Evolutionary conservation across 306 rosid species (phyloP), one percentile per base, ranked within the genome.

Genomic region (Glycine tomentella): DNA sequence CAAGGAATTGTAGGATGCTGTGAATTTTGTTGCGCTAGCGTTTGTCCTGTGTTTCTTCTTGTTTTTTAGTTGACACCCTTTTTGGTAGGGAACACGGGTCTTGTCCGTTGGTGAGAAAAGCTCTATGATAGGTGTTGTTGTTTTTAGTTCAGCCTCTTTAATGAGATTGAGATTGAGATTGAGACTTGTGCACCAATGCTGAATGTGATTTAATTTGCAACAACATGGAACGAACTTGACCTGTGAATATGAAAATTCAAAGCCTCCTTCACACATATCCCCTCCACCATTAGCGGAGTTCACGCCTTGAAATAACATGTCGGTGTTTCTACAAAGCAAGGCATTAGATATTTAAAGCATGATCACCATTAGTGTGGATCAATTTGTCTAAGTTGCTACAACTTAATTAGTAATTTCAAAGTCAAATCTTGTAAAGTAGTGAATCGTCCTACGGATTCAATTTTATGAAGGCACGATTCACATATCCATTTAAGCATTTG

Each of bases 11-110:
- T 51, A 65, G 77, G 14, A 13, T 67, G 59, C 15, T 68, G 81
- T 25, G 31, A 25, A 25, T 25, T 25, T 25, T 25, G 31, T 68
- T 81, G 81, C 16, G 10, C 31, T 48, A 8, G 6, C 16, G 2
- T 31, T 31, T 48, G 76, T 71, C 68, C 3, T 80, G 2, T 55
- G 48, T 6, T 70, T 61, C 16, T 52, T 14, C 12, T 61, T 84
- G 50, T 13, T 42, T 67, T 25, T 25, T 1, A 25, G 31, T 25
- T 25, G 31, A 25, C 31, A 25, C 31, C 25, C 31, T 25, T 25
- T 25, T 64, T 83, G 63, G 40, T 58, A 45, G 86, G 79, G 70
- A 31, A 63, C 83, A 53, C 0, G 7, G 80, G 46, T 63, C 10
- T 63, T 36, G 83, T 64, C 64, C 48, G 34, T 10, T 20, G 9